phyloP scores from a whole-genome alignment of 768 basidiomycete genomes.

The Cystofilobasidium bisporidii region DNA sequence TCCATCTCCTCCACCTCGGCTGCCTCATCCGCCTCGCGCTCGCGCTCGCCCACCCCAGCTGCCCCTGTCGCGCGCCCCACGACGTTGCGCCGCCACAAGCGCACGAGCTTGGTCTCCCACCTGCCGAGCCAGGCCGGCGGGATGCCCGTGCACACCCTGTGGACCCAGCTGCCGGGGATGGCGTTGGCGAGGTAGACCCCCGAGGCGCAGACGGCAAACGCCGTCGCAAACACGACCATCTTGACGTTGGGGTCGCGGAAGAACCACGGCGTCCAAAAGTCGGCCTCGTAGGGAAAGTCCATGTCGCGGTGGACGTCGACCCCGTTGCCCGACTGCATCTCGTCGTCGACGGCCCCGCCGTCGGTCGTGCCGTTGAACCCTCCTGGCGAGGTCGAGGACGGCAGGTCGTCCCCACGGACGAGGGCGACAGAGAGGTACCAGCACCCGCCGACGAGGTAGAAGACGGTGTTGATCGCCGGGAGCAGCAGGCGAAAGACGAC shows the following conservation, averaged over 20 bases:
- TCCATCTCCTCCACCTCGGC: no score
- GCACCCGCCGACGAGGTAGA: slow-evolving; percentile 11
- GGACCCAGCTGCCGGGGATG: not conserved
- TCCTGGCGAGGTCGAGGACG: no score
- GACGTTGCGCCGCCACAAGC: not conserved
- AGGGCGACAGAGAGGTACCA: slow-evolving; percentile 16
- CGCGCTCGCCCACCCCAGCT: no score
- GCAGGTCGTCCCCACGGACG: not conserved
- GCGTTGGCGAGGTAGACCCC: slow-evolving; percentile 6
- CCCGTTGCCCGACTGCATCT: slow-evolving; percentile 4
- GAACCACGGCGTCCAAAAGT: slow-evolving; percentile 17
- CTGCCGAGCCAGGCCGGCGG: slow-evolving; percentile 2
- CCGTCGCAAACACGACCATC: slow-evolving; percentile 2
- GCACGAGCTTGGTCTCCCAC: not conserved
- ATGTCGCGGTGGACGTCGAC: not conserved
- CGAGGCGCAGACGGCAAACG: not conserved
- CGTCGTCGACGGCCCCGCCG: not conserved
- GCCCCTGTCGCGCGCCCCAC: no score
- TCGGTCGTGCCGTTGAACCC: not conserved
- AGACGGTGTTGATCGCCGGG: not conserved
- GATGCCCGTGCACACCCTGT: not conserved
- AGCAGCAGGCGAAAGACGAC: not conserved
- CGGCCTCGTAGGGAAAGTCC: not conserved
- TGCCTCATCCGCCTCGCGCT: no score
- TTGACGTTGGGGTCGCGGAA: slow-evolving; percentile 13